Percentiles rank a stretch among this genome's conserved stretches.
Conservation (phyloP, 306 rosid genomes). For the Cyamopsis tetragonoloba region DNA sequence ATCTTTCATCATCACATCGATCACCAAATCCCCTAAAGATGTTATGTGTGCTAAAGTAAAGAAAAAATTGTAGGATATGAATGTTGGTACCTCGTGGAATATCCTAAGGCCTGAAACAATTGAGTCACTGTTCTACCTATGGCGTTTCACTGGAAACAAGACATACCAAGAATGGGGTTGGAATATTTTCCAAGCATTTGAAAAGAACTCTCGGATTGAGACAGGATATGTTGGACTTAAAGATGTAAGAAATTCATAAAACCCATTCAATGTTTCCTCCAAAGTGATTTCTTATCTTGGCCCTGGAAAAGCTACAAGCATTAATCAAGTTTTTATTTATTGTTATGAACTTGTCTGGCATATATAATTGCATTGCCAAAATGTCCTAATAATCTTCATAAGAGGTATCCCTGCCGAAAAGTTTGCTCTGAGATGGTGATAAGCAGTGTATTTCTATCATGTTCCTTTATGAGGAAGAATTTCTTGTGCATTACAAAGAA, state of each 20-base stretch:
- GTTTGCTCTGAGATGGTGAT: conserved; percentile 1
- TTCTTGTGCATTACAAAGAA: background rate
- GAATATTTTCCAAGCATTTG: conserved; percentile 95
- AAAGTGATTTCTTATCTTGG: conserved; percentile 14
- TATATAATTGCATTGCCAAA: background rate
- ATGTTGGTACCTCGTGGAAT: conserved; percentile 95
- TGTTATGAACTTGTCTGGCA: background rate
- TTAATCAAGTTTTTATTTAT: background rate
- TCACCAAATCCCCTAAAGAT: conserved; percentile 2
- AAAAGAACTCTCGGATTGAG: conserved; percentile 77
- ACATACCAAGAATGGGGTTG: conserved; percentile 99
- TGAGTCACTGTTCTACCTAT: conserved; percentile 91
- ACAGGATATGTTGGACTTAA: conserved; percentile 90
- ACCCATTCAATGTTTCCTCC: conserved; percentile 14
- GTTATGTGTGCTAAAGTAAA: conserved; percentile 26
- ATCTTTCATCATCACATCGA: conserved; percentile 19
- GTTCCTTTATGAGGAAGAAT: conserved; percentile 10
- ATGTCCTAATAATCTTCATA: background rate
- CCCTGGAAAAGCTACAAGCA: conserved; percentile 11
- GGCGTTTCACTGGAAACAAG: conserved; percentile 88
- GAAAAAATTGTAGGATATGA: conserved; percentile 66
- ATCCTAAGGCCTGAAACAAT: conserved; percentile 92
- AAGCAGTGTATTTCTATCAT: background rate
- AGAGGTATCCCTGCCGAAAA: background rate
- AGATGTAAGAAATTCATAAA: conserved; percentile 66